phyloP scores from a whole-genome alignment of 2,329 filamentous ascomycete species.

The Colletotrichum cereale region DNA sequence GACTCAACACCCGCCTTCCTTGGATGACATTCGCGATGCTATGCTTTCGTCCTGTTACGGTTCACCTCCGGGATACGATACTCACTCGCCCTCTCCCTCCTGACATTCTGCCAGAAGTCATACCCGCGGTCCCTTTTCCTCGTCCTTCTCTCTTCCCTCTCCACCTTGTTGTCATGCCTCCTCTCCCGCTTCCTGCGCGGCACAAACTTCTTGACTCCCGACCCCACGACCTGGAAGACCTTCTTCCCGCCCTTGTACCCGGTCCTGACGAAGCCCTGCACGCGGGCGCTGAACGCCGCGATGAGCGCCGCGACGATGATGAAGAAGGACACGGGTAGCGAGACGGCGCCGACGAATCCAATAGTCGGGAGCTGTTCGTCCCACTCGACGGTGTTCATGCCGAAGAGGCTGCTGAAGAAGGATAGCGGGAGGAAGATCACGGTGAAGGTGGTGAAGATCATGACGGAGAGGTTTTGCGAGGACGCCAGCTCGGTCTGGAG shows the following conservation, averaged over 20 bases:
- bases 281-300: constrained; percentile 66
- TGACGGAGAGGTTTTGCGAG: constrained; percentile 71
- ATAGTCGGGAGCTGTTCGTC: constrained; percentile 61
- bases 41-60: constrained; percentile 39
- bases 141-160: constrained; percentile 21
- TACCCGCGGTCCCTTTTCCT: constrained; percentile 50
- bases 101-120: constrained; percentile 57
- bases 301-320: constrained; percentile 65
- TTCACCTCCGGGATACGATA: constrained; percentile 57
- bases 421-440: constrained; percentile 74
- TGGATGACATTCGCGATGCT: neutral
- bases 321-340: constrained; percentile 61
- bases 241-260: constrained; percentile 31
- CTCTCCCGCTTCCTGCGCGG: constrained; percentile 32
- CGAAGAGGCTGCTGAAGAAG: constrained; percentile 75
- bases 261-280: constrained; percentile 50
- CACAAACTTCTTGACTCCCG: constrained; percentile 10
- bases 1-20: too few species aligned
- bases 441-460: constrained; percentile 75
- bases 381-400: constrained; percentile 75
- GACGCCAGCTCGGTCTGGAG: constrained; percentile 73
- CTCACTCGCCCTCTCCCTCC: constrained; percentile 54
- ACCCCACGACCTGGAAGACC: neutral
- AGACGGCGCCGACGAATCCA: constrained; percentile 59
- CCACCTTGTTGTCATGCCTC: constrained; percentile 37